Percentiles rank a stretch among this genome's conserved stretches.
phyloP scores from a whole-genome alignment of 1,284 basidiomycete species.

The Pseudozyma sp. region DNA sequence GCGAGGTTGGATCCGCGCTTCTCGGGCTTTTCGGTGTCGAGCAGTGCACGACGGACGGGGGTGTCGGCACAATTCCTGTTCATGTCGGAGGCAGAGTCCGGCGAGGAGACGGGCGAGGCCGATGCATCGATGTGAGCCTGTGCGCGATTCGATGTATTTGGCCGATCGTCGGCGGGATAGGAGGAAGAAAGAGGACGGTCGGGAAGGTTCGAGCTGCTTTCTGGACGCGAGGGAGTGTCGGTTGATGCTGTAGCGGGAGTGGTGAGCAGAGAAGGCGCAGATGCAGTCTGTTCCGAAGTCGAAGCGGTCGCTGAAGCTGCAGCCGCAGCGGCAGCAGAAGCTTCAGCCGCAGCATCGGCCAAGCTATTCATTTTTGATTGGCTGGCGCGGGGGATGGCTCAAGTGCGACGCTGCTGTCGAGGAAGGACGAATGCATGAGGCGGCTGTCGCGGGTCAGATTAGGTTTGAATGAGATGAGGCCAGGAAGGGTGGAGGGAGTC shows the following conservation, averaged over 20 bases:
- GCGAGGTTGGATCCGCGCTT: conserved; percentile 52
- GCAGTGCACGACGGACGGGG: conserved; percentile 32
- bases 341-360: conserved; percentile 38
- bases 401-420: background rate
- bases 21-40: conserved; percentile 46
- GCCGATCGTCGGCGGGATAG: conserved; percentile 3
- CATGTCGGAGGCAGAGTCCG: conserved; percentile 24
- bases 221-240: conserved; percentile 13
- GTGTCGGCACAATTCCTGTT: conserved; percentile 30
- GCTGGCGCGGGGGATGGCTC: background rate
- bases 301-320: conserved; percentile 3
- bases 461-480: background rate
- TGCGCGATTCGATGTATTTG: background rate
- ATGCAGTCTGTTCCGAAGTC: background rate
- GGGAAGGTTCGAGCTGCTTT: conserved; percentile 6
- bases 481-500: background rate
- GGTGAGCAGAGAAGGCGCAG: conserved; percentile 1
- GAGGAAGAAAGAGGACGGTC: conserved; percentile 13
- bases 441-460: conserved; percentile 2
- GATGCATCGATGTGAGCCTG: conserved; percentile 4
- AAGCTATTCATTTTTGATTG: conserved; percentile 39
- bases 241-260: background rate
- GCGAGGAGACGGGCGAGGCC: conserved; percentile 15
- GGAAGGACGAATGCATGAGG: conserved; percentile 1
- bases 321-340: conserved; percentile 10